These are phyloP conservation scores for Beauveria bassiana DNA, from an alignment of 2,329 filamentous ascomycete species.

Conservation along the genomic window DNA sequence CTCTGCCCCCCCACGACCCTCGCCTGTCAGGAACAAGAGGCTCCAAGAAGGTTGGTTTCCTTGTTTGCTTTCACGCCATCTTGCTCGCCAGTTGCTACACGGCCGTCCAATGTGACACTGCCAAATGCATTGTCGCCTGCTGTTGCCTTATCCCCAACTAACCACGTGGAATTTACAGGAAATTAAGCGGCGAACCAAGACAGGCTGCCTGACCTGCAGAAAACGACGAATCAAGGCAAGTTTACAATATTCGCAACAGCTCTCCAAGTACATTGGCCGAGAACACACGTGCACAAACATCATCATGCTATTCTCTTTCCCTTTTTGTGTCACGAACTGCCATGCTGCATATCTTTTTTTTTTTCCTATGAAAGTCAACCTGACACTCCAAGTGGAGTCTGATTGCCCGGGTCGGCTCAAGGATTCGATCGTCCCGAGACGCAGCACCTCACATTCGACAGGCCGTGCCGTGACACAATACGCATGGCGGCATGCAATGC, in stretches of 20 bases:
- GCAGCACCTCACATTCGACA: background rate
- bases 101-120: background rate
- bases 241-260: slow-evolving; percentile 16
- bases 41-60: slow-evolving; percentile 47
- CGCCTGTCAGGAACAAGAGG: slow-evolving; percentile 40
- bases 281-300: background rate
- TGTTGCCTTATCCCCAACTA: background rate
- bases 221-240: slow-evolving; percentile 56
- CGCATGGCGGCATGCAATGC: background rate
- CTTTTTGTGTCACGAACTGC: background rate
- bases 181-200: slow-evolving; percentile 56
- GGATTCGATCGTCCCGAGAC: background rate
- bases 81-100: background rate
- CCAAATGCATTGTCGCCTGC: background rate
- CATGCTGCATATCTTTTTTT: background rate
- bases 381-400: slow-evolving; percentile 4
- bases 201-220: slow-evolving; percentile 54
- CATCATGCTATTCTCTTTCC: background rate
- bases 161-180: slow-evolving; percentile 34
- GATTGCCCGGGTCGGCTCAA: background rate
- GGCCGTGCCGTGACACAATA: background rate
- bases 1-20: slow-evolving; percentile 38
- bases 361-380: background rate
- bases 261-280: background rate
- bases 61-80: slow-evolving; percentile 13